A percentile compares a stretch with the other conserved stretches of the same genome.
These are phyloP conservation scores for Annulohypoxylon nitens DNA, from an alignment of 495 filamentous ascomycete species.

Conservation along the genomic window DNA sequence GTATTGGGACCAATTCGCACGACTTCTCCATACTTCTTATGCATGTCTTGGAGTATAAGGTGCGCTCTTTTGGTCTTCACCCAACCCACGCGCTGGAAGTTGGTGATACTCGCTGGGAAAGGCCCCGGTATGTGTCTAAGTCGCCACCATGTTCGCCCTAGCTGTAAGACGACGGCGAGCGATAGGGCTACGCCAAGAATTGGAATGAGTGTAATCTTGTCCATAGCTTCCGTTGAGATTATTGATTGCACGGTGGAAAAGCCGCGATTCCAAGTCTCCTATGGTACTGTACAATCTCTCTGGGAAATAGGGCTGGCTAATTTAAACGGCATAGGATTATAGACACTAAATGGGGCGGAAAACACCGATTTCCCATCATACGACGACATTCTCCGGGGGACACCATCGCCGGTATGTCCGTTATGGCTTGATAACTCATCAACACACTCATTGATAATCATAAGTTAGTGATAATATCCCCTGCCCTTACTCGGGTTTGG, in stretches of 20 bases:
- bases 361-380: neutral
- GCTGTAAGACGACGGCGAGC: neutral
- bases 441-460: neutral
- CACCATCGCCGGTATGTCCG: neutral
- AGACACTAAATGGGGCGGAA: neutral
- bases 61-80: conserved; percentile 50
- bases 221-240: neutral
- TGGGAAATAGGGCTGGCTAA: neutral
- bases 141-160: conserved; percentile 6
- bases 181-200: conserved; percentile 6
- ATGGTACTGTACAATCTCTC: no score
- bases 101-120: conserved; percentile 54
- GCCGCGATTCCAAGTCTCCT: neutral
- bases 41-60: conserved; percentile 48
- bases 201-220: neutral
- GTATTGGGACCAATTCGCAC: conserved; percentile 65
- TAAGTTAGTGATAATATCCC: neutral
- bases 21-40: conserved; percentile 61
- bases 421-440: neutral
- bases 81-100: conserved; percentile 52
- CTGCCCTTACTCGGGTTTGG: conserved; percentile 2
- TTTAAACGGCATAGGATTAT: neutral
- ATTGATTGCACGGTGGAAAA: neutral
- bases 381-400: neutral
- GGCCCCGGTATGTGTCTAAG: conserved; percentile 62